A percentile compares a stretch with the other conserved stretches of the same genome.
Conservation (phyloP, 331 rosid genomes). For the Quercus phellos region DNA sequence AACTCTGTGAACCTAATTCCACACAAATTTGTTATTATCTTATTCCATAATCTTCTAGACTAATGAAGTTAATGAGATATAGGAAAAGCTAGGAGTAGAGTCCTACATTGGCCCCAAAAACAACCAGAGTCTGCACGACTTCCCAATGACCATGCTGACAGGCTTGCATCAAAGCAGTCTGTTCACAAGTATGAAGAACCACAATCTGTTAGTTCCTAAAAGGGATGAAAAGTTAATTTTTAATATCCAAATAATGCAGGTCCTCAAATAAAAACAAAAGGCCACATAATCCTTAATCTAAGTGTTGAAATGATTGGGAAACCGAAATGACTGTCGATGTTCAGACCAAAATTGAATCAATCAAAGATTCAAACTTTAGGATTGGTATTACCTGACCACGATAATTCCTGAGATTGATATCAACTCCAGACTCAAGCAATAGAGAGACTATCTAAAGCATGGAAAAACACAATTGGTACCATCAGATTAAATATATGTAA, state of each 20-base stretch:
- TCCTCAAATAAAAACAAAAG: neutral
- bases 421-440: constrained; percentile 89
- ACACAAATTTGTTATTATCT: constrained; percentile 22
- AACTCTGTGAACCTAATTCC: constrained; percentile 70
- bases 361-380: neutral
- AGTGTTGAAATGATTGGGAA: neutral
- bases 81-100: constrained; percentile 6
- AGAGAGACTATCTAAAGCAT: constrained; percentile 71
- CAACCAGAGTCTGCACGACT: constrained; percentile 73
- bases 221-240: neutral
- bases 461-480: constrained; percentile 16
- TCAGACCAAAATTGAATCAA: neutral
- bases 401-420: constrained; percentile 84
- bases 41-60: neutral
- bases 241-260: constrained; percentile 6
- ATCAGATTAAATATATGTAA: neutral
- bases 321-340: neutral
- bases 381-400: constrained; percentile 80
- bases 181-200: constrained; percentile 25
- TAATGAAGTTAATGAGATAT: neutral
- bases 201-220: neutral
- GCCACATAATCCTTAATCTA: neutral
- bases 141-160: constrained; percentile 99
- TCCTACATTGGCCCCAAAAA: constrained; percentile 72
- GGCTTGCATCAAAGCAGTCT: constrained; percentile 99